These are phyloP conservation scores for Solidago caesia DNA, from an alignment of 129 eudicot genomes.

Conservation along the genomic window DNA sequence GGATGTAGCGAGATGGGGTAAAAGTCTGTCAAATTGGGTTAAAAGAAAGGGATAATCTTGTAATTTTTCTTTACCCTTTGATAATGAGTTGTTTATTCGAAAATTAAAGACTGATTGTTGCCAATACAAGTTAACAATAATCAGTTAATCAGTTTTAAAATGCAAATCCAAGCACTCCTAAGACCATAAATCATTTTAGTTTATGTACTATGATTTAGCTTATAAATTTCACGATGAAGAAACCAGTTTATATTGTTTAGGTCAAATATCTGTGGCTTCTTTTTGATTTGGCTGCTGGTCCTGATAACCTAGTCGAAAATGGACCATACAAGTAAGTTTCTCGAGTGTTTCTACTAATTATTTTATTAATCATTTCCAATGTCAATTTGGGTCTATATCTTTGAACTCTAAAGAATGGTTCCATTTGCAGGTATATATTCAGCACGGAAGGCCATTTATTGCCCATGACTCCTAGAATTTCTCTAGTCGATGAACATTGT, in stretches of 20 bases:
- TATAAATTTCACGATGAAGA: background rate
- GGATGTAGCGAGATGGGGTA: background rate
- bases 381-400: background rate
- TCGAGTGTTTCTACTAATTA: background rate
- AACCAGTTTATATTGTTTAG: conserved; percentile 38
- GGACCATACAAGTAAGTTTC: conserved; percentile 90
- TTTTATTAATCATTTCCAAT: background rate
- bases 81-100: background rate
- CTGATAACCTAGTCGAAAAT: conserved; percentile 88
- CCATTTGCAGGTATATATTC: conserved; percentile 65
- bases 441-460: conserved; percentile 94
- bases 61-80: background rate
- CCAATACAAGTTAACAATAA: background rate
- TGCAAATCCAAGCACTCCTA: background rate
- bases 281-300: conserved; percentile 91
- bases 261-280: conserved; percentile 97
- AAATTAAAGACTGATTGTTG: background rate
- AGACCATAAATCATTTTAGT: background rate
- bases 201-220: background rate
- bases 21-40: background rate
- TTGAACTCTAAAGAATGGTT: background rate
- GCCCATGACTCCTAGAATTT: conserved; percentile 86
- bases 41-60: background rate
- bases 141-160: background rate
- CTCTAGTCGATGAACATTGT: conserved; percentile 72